Evolutionary conservation across 352 stramenopile genomes (phyloP).

Genomic region (Phytopythium cucurbitacearum): DNA sequence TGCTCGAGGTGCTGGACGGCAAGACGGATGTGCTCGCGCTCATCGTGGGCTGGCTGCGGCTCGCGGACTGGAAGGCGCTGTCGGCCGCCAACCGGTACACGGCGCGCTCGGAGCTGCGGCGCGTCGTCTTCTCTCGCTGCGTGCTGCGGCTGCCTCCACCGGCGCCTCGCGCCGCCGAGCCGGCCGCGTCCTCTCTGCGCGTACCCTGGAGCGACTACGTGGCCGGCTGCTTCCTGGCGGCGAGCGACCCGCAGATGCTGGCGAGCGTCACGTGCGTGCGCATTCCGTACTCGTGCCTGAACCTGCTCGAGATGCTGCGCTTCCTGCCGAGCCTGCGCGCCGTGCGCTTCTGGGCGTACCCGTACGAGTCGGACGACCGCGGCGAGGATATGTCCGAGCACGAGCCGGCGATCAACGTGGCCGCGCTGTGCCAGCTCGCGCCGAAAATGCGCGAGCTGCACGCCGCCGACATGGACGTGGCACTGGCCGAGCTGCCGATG

Average conservation of each 20-base stretch:
- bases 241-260: constrained; percentile 23
- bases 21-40: constrained; percentile 38
- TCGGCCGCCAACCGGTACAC: constrained; percentile 28
- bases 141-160: constrained; percentile 32
- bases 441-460: constrained; percentile 30
- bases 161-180: not conserved
- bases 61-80: constrained; percentile 31
- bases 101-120: constrained; percentile 29
- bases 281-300: constrained; percentile 34
- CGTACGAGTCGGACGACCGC: constrained; percentile 22
- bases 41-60: constrained; percentile 32
- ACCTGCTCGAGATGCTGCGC: constrained; percentile 32
- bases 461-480: constrained; percentile 27
- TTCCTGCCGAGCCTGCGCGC: constrained; percentile 22
- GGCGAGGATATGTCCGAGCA: constrained; percentile 11
- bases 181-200: constrained; percentile 1
- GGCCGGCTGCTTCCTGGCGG: constrained; percentile 24
- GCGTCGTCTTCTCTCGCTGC: constrained; percentile 35
- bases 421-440: constrained; percentile 25
- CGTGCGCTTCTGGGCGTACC: constrained; percentile 40
- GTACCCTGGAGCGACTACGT: constrained; percentile 21
- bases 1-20: constrained; percentile 33
- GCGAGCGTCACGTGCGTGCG: constrained; percentile 21
- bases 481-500: constrained; percentile 20
- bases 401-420: constrained; percentile 32